Evolutionary conservation across 2,329 filamentous ascomycete species (phyloP), one percentile per base, ranked within the genome.

Genomic region (Nigrospora sphaerica): DNA sequence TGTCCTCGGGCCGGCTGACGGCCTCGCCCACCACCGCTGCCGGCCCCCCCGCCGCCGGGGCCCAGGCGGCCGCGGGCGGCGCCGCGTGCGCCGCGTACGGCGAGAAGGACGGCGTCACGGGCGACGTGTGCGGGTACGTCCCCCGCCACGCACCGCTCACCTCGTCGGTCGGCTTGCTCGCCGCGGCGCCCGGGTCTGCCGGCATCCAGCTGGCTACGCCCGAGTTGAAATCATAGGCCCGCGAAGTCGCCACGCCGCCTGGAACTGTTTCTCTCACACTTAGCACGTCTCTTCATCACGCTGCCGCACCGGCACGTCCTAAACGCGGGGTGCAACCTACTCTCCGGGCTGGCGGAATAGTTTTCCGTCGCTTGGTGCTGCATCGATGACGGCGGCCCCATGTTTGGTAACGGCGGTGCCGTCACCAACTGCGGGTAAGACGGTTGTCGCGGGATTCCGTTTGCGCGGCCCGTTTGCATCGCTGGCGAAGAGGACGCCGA

Each of bases 401-500:
- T 71, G 50, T 67, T 66, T 46, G 73, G 68, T 32, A 72, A 65
- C 12, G 67, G 64, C 34, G 70, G 65, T 61, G 73, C 52, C 3
- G 54, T 68, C 36, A 62, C 62, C 49, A 75, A 58, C 44, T 71
- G 65, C 36, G 63, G 65, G 52, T 74, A 72, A 4, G 69, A 59
- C 36, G 65, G 62, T 40, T 64, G 68, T 31, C 64, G 56, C 31
- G 68, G 59, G 39, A 68, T 59, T 42, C 75, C 72, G 37, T 67
- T 59, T 14, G 67, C 60, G 43, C 72, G 67, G 23, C 69, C 67
- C 17, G 64, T 62, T 42, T 70, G 60, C 48, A 70, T 66, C 16
- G 70, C 67, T 28, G 77, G 72, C 14, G 76, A 77, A 6, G 72
- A 73, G 16, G 74, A 72, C 36, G 71, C 62, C 6, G 75, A 77